A percentile compares a stretch with the other conserved stretches of the same genome.
Conservation (phyloP, 345 rosid genomes). For the Reutealis trisperma region DNA sequence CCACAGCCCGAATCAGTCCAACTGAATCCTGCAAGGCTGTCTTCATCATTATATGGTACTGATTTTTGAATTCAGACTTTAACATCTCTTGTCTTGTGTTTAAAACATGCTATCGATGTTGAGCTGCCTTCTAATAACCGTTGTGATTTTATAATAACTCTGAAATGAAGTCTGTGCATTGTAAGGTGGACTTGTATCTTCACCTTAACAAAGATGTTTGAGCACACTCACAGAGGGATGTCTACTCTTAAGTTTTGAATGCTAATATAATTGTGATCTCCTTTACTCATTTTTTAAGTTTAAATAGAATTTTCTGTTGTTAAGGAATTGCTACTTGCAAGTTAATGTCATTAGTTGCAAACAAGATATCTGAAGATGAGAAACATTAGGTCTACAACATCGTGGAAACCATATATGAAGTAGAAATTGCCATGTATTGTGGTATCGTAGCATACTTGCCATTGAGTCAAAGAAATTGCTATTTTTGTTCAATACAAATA, state of each 20-base stretch:
- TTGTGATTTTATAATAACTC: neutral
- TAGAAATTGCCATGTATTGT: neutral
- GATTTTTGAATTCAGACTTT: slow-evolving; percentile 16
- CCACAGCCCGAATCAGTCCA: slow-evolving; percentile 64
- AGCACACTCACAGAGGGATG: neutral
- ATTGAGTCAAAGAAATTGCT: neutral
- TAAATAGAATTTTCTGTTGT: neutral
- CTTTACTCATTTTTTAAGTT: neutral
- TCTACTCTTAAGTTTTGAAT: neutral
- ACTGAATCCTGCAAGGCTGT: slow-evolving; percentile 48
- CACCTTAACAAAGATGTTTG: neutral
- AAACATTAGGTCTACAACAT: neutral
- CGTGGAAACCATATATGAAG: neutral
- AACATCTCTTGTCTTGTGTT: neutral
- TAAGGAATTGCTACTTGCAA: neutral
- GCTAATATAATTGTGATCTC: neutral
- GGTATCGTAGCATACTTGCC: neutral
- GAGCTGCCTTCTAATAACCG: neutral
- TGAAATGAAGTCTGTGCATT: neutral
- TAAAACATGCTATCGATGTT: neutral
- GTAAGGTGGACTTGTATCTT: neutral
- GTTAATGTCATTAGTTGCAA: neutral
- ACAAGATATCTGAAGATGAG: neutral
- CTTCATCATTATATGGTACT: slow-evolving; percentile 54
- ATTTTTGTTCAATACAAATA: neutral